Base-by-base conservation (phyloP, 2,329 filamentous ascomycete species). In the Celoporthe dispersa region DNA sequence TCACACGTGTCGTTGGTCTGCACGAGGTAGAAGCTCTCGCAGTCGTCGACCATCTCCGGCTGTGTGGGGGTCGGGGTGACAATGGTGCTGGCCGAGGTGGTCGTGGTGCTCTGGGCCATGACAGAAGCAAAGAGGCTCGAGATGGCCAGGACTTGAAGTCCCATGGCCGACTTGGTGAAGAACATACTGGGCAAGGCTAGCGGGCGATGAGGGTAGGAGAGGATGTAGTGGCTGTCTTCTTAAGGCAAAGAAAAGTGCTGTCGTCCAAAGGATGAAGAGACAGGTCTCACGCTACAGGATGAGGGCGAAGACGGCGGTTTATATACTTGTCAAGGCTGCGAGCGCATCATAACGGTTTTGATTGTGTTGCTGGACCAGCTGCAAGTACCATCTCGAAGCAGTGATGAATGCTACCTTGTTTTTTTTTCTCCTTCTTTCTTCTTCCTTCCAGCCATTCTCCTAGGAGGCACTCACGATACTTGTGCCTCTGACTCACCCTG, bases 31-130 rank as follows among this genome's bases (percentile, higher is more conserved):
- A 67, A 65, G 11, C n/a, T 39, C n/a, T 64, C 28, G 28, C 67
- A 69, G 61, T 60, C 22, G 25, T 55, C 35, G 14, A 61, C 61
- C 67, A 69, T 69, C 22, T 57, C 61, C 2, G 62, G 28, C 39
- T 69, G 67, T 3, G 67, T 66, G 22, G 61, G 67, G 31, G 62
- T 51, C 12, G 62, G 67, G 2, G 67, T 69, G 25, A 51, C 48
- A 25, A 69, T 59, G 22, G 12, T 61, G 37, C 22, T 67, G 55
- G 28, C 39, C 1, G 65, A 9, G 12, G 57, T 16, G 19, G 61
- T 64, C 2, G 33, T 39, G 31, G 67, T 69, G 14, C 9, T 44
- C 37, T 57, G 39, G n/a, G 53, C 53, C 51, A n/a, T 65, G 25
- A 37, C 31, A 5, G 53, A 14, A 37, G 67, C 25, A n/a, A 53